A percentile compares a stretch with the other conserved stretches of the same genome.
Evolutionary conservation across 1,284 basidiomycete genomes (phyloP).

Genomic region (Uromyces viciae-fabae): DNA sequence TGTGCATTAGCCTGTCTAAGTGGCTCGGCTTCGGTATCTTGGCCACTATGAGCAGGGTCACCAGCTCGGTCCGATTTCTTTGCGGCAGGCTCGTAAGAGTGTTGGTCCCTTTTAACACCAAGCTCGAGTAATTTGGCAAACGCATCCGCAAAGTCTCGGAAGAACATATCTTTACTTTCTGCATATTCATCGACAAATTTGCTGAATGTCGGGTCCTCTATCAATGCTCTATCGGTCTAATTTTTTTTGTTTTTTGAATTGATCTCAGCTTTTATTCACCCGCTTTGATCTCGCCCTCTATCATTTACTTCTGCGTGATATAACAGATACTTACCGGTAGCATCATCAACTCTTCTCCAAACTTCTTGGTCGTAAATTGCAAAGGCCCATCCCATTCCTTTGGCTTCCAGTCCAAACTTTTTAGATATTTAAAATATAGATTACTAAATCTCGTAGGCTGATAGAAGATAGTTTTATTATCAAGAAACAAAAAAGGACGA

Average conservation of each 20-base stretch:
- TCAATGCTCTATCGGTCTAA: slow-evolving; percentile 56
- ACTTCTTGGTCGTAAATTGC: slow-evolving; percentile 57
- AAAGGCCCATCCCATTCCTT: slow-evolving; percentile 61
- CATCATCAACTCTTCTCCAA: slow-evolving; percentile 61
- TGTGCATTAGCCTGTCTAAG: slow-evolving; percentile 1
- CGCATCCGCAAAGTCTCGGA: slow-evolving; percentile 59
- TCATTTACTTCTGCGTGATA: no score
- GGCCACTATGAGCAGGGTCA: slow-evolving; percentile 21
- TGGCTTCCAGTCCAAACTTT: slow-evolving; percentile 59
- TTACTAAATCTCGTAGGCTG: slow-evolving; percentile 60
- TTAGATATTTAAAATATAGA: slow-evolving; percentile 57
- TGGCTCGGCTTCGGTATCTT: slow-evolving; percentile 25
- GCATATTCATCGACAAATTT: slow-evolving; percentile 58
- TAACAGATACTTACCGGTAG: slow-evolving; percentile 58
- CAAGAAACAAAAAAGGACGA: slow-evolving; percentile 22
- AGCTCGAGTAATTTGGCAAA: slow-evolving; percentile 55
- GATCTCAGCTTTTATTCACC: slow-evolving; percentile 9
- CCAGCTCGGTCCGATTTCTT: slow-evolving; percentile 22
- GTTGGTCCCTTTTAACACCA: slow-evolving; percentile 49
- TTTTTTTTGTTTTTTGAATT: slow-evolving; percentile 50
- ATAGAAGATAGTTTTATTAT: slow-evolving; percentile 52
- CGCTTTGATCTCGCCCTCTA: background rate
- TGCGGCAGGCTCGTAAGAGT: slow-evolving; percentile 10
- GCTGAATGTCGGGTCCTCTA: slow-evolving; percentile 56
- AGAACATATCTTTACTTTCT: slow-evolving; percentile 61